Conservation (phyloP, 257 asterid genomes). For the Asclepias syriaca region DNA sequence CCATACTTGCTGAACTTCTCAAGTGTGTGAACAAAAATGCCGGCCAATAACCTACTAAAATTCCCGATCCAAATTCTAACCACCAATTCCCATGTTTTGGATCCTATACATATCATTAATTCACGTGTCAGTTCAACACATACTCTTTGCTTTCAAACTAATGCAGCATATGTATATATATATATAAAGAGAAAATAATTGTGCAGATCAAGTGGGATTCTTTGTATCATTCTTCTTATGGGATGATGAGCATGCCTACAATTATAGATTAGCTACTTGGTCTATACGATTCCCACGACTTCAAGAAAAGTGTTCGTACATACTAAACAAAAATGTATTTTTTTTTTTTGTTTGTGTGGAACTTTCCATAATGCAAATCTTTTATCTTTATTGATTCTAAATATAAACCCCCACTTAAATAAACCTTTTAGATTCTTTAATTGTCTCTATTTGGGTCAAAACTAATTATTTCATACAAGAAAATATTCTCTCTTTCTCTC, state of each 20-base stretch:
- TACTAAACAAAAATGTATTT: neutral
- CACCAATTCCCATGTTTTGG: constrained; percentile 59
- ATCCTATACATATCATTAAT: constrained; percentile 26
- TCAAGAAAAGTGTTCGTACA: neutral
- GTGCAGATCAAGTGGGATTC: constrained; percentile 16
- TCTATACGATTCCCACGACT: constrained; percentile 15
- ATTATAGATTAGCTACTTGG: constrained; percentile 16
- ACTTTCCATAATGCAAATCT: constrained; percentile 13
- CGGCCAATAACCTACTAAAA: constrained; percentile 51
- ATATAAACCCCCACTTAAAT: neutral
- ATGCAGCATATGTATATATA: too few species aligned
- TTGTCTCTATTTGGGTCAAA: neutral
- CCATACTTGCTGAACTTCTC: constrained; percentile 39
- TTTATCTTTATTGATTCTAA: neutral
- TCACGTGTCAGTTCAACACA: too few species aligned
- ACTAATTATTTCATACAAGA: neutral
- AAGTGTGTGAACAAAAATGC: constrained; percentile 39
- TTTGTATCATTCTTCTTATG: neutral
- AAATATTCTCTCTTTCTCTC: too few species aligned
- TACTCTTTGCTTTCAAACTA: too few species aligned
- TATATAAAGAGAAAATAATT: neutral
- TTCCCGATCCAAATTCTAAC: constrained; percentile 48
- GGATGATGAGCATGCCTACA: constrained; percentile 22
- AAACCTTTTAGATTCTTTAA: neutral
- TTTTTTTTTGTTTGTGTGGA: too few species aligned